These are phyloP conservation scores for Talaromyces atroroseus DNA, from an alignment of 2,329 filamentous ascomycete species.

Conservation along the genomic window DNA sequence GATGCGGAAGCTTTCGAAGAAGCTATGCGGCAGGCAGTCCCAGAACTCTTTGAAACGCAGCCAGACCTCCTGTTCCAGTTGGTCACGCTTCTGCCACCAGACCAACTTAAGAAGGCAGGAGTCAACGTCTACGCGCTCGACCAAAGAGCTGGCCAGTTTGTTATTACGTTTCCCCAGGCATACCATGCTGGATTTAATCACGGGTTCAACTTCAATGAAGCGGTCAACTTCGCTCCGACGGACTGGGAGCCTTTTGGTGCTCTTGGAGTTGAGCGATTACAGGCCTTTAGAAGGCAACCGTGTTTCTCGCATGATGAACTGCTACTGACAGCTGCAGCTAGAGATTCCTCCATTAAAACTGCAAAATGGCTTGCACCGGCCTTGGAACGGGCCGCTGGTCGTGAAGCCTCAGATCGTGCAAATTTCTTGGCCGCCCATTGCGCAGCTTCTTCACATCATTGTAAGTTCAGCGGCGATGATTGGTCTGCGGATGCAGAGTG, in stretches of 20 bases:
- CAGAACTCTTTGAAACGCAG: constrained; percentile 93
- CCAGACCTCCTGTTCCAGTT: constrained; percentile 94
- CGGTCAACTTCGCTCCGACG: constrained; percentile 90
- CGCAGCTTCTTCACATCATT: constrained; percentile 50
- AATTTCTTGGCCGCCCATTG: constrained; percentile 64
- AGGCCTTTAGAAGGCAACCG: constrained; percentile 81
- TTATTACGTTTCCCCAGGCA: constrained; percentile 93
- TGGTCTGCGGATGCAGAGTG: constrained; percentile 46
- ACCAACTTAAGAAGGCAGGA: constrained; percentile 86
- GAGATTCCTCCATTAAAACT: constrained; percentile 75
- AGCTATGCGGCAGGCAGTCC: constrained; percentile 91
- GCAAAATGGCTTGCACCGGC: constrained; percentile 94
- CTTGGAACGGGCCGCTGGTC: constrained; percentile 67
- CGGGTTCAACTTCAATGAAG: constrained; percentile 98
- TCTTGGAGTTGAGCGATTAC: constrained; percentile 76
- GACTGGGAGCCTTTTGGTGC: constrained; percentile 96
- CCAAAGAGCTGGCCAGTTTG: constrained; percentile 89
- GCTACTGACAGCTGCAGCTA: constrained; percentile 80
- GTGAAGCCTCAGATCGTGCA: constrained; percentile 65
- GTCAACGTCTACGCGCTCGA: constrained; percentile 94
- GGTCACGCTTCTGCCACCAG: constrained; percentile 90
- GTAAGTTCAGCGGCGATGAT: constrained; percentile 46
- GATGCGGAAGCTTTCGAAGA: constrained; percentile 93
- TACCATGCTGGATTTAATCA: constrained; percentile 99
- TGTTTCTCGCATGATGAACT: constrained; percentile 98